Evolutionary conservation across 352 stramenopile genomes (phyloP).

Genomic region (Peronospora destructor): DNA sequence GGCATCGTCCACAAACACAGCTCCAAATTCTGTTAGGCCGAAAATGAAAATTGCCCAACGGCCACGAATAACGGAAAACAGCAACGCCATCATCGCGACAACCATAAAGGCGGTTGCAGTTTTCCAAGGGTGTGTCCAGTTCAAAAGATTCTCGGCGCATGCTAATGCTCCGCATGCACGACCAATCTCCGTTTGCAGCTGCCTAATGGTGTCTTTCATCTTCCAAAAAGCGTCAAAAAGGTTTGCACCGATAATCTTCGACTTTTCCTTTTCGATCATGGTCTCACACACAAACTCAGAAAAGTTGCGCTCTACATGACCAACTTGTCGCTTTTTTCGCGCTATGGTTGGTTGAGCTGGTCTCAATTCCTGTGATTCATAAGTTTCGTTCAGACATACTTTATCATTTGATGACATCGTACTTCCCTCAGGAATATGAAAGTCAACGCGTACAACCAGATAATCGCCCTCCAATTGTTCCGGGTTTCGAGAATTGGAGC

Average conservation of each 20-base stretch:
- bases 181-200: constrained; percentile 71
- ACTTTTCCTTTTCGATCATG: constrained; percentile 65
- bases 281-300: constrained; percentile 67
- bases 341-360: constrained; percentile 3
- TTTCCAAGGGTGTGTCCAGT: constrained; percentile 86
- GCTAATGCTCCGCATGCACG: constrained; percentile 59
- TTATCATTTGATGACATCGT: constrained; percentile 16
- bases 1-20: constrained; percentile 68
- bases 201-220: constrained; percentile 74
- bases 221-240: constrained; percentile 80
- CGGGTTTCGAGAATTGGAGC: constrained; percentile 2
- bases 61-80: constrained; percentile 62
- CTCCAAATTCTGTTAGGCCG: constrained; percentile 69
- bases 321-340: constrained; percentile 19
- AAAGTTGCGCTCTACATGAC: constrained; percentile 46
- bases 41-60: constrained; percentile 72
- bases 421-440: constrained; percentile 29
- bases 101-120: constrained; percentile 53
- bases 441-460: constrained; percentile 49
- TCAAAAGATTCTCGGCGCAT: constrained; percentile 75
- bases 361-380: constrained; percentile 10
- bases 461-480: constrained; percentile 30
- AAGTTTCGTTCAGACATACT: constrained; percentile 8
- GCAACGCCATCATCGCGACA: constrained; percentile 37
- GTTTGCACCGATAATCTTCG: constrained; percentile 55